These are phyloP conservation scores for Talaromyces sp. DNA, from an alignment of 2,329 filamentous ascomycete genomes.

Conservation along the genomic window DNA sequence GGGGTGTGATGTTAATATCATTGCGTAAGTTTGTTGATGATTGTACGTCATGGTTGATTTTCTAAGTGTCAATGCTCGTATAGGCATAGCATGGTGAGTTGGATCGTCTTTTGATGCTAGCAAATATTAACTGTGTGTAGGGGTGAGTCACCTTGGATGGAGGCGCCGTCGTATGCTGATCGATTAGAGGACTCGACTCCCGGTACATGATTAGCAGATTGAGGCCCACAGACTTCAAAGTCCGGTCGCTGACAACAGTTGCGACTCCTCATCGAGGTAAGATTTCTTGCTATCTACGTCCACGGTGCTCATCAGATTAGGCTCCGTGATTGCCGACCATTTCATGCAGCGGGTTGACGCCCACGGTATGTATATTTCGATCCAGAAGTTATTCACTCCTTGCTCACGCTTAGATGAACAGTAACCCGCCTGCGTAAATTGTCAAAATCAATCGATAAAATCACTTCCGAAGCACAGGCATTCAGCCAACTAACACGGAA, in stretches of 20 bases:
- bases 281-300: not conserved
- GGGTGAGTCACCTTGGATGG: constrained; percentile 29
- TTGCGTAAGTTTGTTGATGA: constrained; percentile 50
- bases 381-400: no score
- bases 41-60: not conserved
- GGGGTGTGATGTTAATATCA: constrained; percentile 61
- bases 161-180: not conserved
- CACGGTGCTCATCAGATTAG: constrained; percentile 25
- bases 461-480: constrained; percentile 12
- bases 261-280: constrained; percentile 58
- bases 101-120: not conserved
- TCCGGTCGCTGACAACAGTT: constrained; percentile 65
- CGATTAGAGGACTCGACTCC: constrained; percentile 57
- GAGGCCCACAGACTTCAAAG: constrained; percentile 65
- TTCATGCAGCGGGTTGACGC: constrained; percentile 54
- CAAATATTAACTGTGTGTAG: constrained; percentile 21
- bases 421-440: constrained; percentile 15
- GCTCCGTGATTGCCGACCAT: constrained; percentile 61
- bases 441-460: constrained; percentile 11
- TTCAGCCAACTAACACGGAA: constrained; percentile 60
- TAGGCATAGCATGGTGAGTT: constrained; percentile 49
- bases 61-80: not conserved
- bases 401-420: not conserved
- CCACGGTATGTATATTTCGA: constrained; percentile 39
- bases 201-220: constrained; percentile 62